Evolutionary conservation across 768 basidiomycete genomes (phyloP).

Genomic region (Pulveroboletus sp.): DNA sequence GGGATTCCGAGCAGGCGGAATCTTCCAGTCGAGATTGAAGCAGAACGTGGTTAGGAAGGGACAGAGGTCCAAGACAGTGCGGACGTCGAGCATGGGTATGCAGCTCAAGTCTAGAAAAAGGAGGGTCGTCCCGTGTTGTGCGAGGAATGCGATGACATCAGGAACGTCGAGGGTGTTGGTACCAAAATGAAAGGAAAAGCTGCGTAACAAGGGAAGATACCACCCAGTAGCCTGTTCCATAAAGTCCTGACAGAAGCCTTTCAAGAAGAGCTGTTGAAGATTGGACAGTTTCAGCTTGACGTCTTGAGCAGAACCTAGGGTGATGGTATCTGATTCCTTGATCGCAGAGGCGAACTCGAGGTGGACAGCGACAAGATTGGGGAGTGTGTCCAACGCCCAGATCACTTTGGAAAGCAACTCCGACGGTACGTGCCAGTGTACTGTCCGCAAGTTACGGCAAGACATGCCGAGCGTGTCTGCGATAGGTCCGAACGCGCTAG

Average conservation of each 20-base stretch:
- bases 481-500: constrained; percentile 54
- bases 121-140: constrained; percentile 51
- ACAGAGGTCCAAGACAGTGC: constrained; percentile 58
- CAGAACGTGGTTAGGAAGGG: constrained; percentile 57
- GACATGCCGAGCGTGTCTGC: constrained; percentile 56
- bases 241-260: constrained; percentile 58
- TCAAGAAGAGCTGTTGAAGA: constrained; percentile 60
- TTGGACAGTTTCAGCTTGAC: constrained; percentile 48
- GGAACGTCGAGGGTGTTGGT: constrained; percentile 42
- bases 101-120: constrained; percentile 63
- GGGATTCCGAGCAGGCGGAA: constrained; percentile 24
- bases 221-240: constrained; percentile 66
- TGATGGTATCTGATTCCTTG: constrained; percentile 40
- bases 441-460: constrained; percentile 50
- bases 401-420: constrained; percentile 60
- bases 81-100: constrained; percentile 51
- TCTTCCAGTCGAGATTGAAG: constrained; percentile 75
- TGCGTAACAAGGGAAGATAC: constrained; percentile 56
- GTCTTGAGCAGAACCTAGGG: constrained; percentile 58
- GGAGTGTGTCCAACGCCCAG: constrained; percentile 64
- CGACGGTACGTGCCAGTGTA: constrained; percentile 55
- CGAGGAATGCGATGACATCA: constrained; percentile 56
- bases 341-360: constrained; percentile 41
- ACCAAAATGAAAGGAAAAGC: constrained; percentile 50
- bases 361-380: constrained; percentile 49